Conservation (phyloP, 768 basidiomycete genomes). For the Lyophyllum shimeji region DNA sequence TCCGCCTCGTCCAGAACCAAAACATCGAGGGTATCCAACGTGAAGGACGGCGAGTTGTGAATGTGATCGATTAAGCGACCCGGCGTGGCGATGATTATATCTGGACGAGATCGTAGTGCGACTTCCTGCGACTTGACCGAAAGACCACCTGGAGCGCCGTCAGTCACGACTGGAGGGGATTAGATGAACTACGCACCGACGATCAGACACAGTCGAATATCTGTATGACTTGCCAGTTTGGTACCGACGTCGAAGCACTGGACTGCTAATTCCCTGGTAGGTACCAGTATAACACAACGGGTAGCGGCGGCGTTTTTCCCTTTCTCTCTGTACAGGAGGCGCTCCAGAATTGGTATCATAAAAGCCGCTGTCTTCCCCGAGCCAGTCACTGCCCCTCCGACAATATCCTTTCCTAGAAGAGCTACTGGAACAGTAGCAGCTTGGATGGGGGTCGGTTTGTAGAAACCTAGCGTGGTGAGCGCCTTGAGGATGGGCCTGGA, state of each 20-base stretch:
- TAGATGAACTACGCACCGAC: slow-evolving; percentile 60
- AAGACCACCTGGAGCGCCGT: slow-evolving; percentile 66
- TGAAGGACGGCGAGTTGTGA: slow-evolving; percentile 91
- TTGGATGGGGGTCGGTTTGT: slow-evolving; percentile 93
- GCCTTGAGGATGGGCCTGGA: slow-evolving; percentile 94
- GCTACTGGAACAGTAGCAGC: slow-evolving; percentile 92
- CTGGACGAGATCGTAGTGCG: slow-evolving; percentile 82
- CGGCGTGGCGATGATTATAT: slow-evolving; percentile 94
- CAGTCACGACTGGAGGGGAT: slow-evolving; percentile 7
- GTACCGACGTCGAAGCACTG: slow-evolving; percentile 93
- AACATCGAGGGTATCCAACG: slow-evolving; percentile 88
- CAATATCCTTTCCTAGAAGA: slow-evolving; percentile 91
- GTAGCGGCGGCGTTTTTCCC: slow-evolving; percentile 84
- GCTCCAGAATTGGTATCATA: slow-evolving; percentile 90
- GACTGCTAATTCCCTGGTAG: slow-evolving; percentile 93
- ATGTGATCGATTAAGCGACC: slow-evolving; percentile 98
- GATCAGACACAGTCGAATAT: slow-evolving; percentile 87
- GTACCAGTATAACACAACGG: slow-evolving; percentile 88
- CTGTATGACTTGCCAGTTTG: slow-evolving; percentile 83
- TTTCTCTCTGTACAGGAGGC: slow-evolving; percentile 88
- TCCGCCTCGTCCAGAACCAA: slow-evolving; percentile 97
- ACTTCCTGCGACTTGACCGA: slow-evolving; percentile 92
- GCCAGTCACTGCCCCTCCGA: slow-evolving; percentile 94
- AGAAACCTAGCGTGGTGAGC: slow-evolving; percentile 77
- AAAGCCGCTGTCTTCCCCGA: slow-evolving; percentile 99